phyloP scores from a whole-genome alignment of 2,329 filamentous ascomycete species.

The Pestalotiopsis sp. region DNA sequence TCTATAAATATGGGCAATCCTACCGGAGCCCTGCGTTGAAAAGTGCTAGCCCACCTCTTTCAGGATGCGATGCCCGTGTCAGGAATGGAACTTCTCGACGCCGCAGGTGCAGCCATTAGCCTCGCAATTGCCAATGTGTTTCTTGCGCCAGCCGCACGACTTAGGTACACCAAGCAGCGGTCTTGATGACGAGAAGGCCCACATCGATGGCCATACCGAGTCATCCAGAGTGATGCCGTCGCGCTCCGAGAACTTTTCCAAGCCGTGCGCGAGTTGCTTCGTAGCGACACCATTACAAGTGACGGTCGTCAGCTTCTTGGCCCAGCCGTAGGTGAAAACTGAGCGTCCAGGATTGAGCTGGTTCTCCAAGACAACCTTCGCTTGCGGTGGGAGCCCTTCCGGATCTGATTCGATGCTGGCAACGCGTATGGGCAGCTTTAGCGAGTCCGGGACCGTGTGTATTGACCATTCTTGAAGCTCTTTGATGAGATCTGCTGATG shows the following conservation, averaged over 20 bases:
- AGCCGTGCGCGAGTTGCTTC: slow-evolving; percentile 60
- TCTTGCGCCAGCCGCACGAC: slow-evolving; percentile 19
- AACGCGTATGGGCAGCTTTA: slow-evolving; percentile 60
- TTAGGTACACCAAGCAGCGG: slow-evolving; percentile 32
- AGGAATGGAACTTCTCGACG: slow-evolving; percentile 25
- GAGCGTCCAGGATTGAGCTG: slow-evolving; percentile 57
- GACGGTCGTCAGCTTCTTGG: slow-evolving; percentile 62
- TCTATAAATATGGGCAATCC: slow-evolving; percentile 9
- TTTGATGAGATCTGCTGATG: slow-evolving; percentile 26
- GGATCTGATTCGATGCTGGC: slow-evolving; percentile 42
- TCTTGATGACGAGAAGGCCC: slow-evolving; percentile 32
- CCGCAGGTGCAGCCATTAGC: slow-evolving; percentile 28
- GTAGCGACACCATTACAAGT: slow-evolving; percentile 72
- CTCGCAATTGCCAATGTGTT: slow-evolving; percentile 33
- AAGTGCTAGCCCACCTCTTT: background rate
- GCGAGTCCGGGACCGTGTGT: slow-evolving; percentile 37
- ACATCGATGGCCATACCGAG: slow-evolving; percentile 33
- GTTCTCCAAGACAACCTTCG: slow-evolving; percentile 39
- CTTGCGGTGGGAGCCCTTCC: slow-evolving; percentile 24
- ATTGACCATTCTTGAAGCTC: slow-evolving; percentile 39
- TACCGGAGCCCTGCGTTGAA: background rate
- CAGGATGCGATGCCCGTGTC: background rate
- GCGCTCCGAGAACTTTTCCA: slow-evolving; percentile 25
- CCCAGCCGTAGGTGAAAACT: slow-evolving; percentile 76
- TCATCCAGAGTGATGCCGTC: slow-evolving; percentile 20